Evolutionary conservation across 306 rosid species (phyloP), one percentile per base, ranked within the genome.

Genomic region (Ceratonia siliqua): DNA sequence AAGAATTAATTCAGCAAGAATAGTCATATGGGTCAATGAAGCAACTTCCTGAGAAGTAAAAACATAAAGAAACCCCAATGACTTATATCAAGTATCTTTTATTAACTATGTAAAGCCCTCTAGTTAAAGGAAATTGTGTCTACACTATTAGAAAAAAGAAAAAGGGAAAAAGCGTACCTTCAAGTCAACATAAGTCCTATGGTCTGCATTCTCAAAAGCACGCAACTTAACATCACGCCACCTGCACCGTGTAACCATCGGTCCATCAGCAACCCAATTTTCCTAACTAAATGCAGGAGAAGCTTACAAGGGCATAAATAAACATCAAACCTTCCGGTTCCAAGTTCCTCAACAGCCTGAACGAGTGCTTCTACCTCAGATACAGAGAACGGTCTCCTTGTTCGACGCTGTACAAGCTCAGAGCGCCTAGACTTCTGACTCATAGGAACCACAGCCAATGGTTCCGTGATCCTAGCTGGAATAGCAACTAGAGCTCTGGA

Each of bases 141-240:
- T 17, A 42, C 22, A 48, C 4, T 28, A 55, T 24, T 27, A 62
- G 48, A 42, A 33, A 68, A 15, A 54, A 30, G 38, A n/a, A n/a
- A n/a, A n/a, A 42, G 64, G 35, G 43, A 42, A 6, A 55, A 58
- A 28, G 39, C 8, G 54, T 80, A 94, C 98, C 98, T 94, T 94
- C 80, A 94, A 83, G 82, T 94, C 97, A 32, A 91, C 98, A 20
- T 94, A 94, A 67, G 97, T 94, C 71, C 98, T 96, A 80, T 94
- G 94, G 70, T 89, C 96, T 38, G 98, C 98, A 74, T 85, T 72
- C 83, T 94, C 98, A 75, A 94, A 94, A 46, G 93, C 81, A 38
- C 86, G 86, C 71, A 91, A 38, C 85, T 94, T 94, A 38, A 94
- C 98, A 80, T 94, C 98, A 27, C 98, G 97, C 98, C 98, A 94